Percentiles rank a stretch among this genome's conserved stretches.
Evolutionary conservation across 176 grass and related monocot genomes (phyloP).

Genomic region (Lolium rigidum): DNA sequence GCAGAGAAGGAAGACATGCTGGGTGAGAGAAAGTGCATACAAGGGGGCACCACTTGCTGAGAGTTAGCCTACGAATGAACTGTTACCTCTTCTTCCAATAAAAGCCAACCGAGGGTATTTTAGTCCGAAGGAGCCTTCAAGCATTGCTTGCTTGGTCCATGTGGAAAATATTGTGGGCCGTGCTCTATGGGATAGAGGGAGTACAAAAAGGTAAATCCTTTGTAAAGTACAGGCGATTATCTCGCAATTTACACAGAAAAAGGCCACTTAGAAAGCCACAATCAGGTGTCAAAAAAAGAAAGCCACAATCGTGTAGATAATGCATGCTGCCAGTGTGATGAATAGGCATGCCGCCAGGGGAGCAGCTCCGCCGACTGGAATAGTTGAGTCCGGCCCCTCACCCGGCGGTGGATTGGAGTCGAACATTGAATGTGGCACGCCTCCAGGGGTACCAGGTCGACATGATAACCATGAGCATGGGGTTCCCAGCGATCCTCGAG

Average conservation of each 20-base stretch:
- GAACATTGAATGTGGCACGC: conserved; percentile 12
- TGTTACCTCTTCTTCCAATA: too few species aligned
- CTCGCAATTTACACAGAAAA: not conserved
- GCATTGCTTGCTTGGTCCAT: too few species aligned
- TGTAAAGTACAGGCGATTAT: not conserved
- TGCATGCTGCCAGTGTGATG: conserved; percentile 39
- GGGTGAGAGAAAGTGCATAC: too few species aligned
- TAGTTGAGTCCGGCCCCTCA: conserved; percentile 5
- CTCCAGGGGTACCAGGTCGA: conserved; percentile 20
- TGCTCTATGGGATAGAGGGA: too few species aligned
- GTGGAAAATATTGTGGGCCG: too few species aligned
- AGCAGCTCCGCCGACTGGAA: conserved; percentile 18
- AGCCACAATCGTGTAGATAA: conserved; percentile 51
- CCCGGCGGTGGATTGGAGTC: conserved; percentile 4
- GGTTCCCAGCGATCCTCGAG: conserved; percentile 27
- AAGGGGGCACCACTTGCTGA: too few species aligned
- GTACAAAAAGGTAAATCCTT: not conserved
- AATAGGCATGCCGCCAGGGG: conserved; percentile 28
- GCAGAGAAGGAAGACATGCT: too few species aligned
- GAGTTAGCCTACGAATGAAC: too few species aligned
- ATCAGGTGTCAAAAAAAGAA: too few species aligned
- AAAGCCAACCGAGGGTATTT: too few species aligned
- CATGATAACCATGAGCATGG: not conserved
- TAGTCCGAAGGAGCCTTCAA: too few species aligned
- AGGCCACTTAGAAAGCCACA: conserved; percentile 27